Conservation (phyloP, 768 basidiomycete genomes). For the Exidia glandulosa region DNA sequence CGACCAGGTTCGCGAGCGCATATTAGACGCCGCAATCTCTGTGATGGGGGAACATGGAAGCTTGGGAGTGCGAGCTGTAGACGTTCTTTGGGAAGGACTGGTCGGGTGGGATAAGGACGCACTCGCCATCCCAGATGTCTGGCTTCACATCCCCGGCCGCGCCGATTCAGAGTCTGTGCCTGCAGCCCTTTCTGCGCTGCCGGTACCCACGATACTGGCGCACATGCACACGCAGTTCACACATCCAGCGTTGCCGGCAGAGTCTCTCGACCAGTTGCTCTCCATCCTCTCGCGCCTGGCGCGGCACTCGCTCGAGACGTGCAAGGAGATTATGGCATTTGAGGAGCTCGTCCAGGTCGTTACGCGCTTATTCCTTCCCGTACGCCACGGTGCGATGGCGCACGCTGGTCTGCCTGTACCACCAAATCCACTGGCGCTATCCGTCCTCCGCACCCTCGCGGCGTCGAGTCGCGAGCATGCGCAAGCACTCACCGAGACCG, state of each 20-base stretch:
- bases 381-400: constrained; percentile 26
- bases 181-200: constrained; percentile 23
- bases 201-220: constrained; percentile 37
- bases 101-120: constrained; percentile 48
- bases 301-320: constrained; percentile 42
- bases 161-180: not conserved
- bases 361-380: constrained; percentile 45
- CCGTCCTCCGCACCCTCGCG: constrained; percentile 46
- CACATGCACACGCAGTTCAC: constrained; percentile 33
- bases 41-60: constrained; percentile 56
- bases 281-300: constrained; percentile 51
- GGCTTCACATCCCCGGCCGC: constrained; percentile 21
- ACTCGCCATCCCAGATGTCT: constrained; percentile 30
- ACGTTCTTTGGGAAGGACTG: constrained; percentile 63
- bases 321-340: constrained; percentile 39
- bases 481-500: constrained; percentile 36
- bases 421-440: constrained; percentile 41
- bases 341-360: constrained; percentile 41
- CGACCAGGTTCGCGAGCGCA: constrained; percentile 41
- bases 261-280: constrained; percentile 46
- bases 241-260: constrained; percentile 32
- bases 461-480: constrained; percentile 63
- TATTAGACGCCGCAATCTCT: constrained; percentile 55
- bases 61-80: constrained; percentile 55
- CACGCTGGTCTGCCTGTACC: not conserved